Base-by-base conservation (phyloP, 2,329 filamentous ascomycete genomes). In the Colletotrichum endophyticum region DNA sequence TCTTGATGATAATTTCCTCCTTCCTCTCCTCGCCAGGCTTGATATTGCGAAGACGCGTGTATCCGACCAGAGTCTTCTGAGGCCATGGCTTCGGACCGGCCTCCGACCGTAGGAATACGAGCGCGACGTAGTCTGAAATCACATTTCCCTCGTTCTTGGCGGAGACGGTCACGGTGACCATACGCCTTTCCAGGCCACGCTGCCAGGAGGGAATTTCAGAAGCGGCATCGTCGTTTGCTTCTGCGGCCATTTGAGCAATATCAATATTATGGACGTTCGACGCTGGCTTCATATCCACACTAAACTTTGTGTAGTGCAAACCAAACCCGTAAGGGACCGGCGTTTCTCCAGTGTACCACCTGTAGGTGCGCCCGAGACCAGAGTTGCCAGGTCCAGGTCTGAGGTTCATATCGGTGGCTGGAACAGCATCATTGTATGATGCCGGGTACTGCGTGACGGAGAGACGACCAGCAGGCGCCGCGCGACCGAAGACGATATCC, bases 261-360 rank as follows among this genome's bases (percentile, higher is more conserved):
- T 16, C 16, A 15, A 22, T 44, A 2, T 25, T 8, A 12, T 44
- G 22, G 5, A 61, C 27, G 27, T 28, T 30, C 4, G 9, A 19
- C 11, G 6, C 12, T 5, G 57, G 16, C 11, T 30, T 25, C 22
- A 81, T 75, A 8, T 39, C 28, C 9, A 82, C 80, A 16, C 79
- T 77, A 78, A 92, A 92, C 49, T 82, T 89, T 6, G 91, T 92
- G 82, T 92, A 92, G 79, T 92, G 90, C 75, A 92, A 79, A 1
- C 91, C 91, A 74, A 86, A 86, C 1, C 91, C 91, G 72, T 92
- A 93, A 0, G 87, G 86, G 4, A 91, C 85, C 0, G 88, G 84
- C n/a, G 84, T 83, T 36, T 86, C 85, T n/a, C 73, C 73, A 6
- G 85, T 84, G 80, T 90, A 92, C 90, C 90, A 93, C 78, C 87